These are phyloP conservation scores for Penicillium soppii DNA, from an alignment of 495 filamentous ascomycete species.

Conservation along the genomic window DNA sequence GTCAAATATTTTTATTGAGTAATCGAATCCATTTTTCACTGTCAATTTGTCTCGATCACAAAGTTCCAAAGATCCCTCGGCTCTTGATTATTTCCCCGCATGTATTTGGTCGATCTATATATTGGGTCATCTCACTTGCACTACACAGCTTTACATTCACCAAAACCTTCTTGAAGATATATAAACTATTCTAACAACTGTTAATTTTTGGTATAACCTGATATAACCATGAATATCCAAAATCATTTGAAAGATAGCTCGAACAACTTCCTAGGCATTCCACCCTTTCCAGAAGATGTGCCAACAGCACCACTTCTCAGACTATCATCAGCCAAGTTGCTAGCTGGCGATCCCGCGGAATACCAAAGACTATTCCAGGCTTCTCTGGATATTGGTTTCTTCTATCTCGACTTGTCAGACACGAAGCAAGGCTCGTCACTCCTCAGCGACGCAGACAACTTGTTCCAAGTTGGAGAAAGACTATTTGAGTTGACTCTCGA, in stretches of 20 bases:
- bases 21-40: no score
- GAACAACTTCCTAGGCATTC: slow-evolving; percentile 31
- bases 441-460: slow-evolving; percentile 39
- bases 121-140: neutral
- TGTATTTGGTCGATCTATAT: slow-evolving; percentile 1
- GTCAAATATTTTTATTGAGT: no score
- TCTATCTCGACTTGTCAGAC: slow-evolving; percentile 57
- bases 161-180: no score
- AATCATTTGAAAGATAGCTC: neutral
- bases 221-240: neutral
- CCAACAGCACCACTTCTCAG: slow-evolving; percentile 55
- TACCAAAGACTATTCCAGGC: slow-evolving; percentile 43
- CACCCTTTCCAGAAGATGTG: slow-evolving; percentile 55
- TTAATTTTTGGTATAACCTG: neutral
- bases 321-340: slow-evolving; percentile 51
- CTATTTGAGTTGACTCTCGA: slow-evolving; percentile 51
- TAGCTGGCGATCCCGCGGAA: slow-evolving; percentile 40
- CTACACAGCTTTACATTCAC: no score
- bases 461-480: slow-evolving; percentile 46
- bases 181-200: no score
- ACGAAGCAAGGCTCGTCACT: slow-evolving; percentile 38
- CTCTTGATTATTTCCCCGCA: slow-evolving; percentile 16
- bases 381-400: slow-evolving; percentile 59
- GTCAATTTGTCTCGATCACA: no score
- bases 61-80: no score